These are phyloP conservation scores for Chenopodium album DNA, from an alignment of 148 eudicot species.

Conservation along the genomic window DNA sequence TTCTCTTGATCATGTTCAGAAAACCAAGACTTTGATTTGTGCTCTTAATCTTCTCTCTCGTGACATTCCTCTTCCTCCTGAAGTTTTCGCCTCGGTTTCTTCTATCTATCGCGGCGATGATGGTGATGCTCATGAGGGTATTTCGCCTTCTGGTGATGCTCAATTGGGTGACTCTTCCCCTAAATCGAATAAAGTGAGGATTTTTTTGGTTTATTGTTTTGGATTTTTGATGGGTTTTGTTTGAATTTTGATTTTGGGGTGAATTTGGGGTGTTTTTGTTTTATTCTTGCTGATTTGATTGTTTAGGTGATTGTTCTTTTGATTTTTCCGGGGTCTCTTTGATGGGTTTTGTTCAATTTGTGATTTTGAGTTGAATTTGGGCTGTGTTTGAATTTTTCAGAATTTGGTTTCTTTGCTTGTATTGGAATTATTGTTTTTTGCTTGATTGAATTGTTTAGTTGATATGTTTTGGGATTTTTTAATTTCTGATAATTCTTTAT, in stretches of 20 bases:
- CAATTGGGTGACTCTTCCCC: conserved; percentile 3
- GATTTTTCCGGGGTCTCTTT: neutral
- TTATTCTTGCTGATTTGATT: neutral
- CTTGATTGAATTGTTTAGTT: neutral
- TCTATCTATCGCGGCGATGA: conserved; percentile 43
- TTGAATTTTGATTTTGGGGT: conserved; percentile 8
- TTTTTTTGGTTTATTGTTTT: neutral
- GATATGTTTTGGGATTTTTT: neutral
- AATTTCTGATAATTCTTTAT: neutral
- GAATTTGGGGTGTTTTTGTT: neutral
- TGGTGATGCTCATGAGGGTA: neutral
- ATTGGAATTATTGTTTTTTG: neutral
- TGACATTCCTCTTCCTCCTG: conserved; percentile 77
- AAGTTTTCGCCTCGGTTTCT: conserved; percentile 64
- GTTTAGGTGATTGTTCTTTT: neutral
- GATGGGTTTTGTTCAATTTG: conserved; percentile 19
- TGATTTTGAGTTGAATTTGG: neutral
- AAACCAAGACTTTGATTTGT: conserved; percentile 77
- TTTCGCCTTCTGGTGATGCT: conserved; percentile 13
- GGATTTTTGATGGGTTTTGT: conserved; percentile 5
- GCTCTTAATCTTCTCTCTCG: conserved; percentile 93
- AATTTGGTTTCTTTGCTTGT: neutral
- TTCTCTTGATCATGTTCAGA: conserved; percentile 41
- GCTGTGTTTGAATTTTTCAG: neutral
- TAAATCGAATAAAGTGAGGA: conserved; percentile 30